Conservation (phyloP, 352 stramenopile genomes). For the Elongisporangium senticosum region DNA sequence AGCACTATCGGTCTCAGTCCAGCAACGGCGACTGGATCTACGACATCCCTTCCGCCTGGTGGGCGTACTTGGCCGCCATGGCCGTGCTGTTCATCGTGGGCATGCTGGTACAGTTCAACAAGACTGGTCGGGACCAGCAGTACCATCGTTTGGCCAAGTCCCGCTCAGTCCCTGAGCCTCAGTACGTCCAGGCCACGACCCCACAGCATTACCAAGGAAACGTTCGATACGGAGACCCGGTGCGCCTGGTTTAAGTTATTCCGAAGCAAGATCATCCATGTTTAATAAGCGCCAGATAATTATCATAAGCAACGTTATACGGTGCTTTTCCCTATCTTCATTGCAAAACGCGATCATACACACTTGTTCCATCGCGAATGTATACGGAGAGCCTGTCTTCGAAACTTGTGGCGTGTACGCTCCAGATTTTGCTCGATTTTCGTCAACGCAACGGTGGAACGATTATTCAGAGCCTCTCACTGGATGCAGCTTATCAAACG, state of each 20-base stretch:
- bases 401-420: not conserved
- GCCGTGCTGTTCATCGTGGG: conserved; percentile 49
- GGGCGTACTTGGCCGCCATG: conserved; percentile 46
- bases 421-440: not conserved
- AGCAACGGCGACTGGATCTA: conserved; percentile 41
- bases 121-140: conserved; percentile 28
- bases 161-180: not conserved
- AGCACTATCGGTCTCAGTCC: conserved; percentile 27
- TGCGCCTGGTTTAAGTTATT: not conserved
- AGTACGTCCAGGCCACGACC: conserved; percentile 3
- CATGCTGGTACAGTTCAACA: conserved; percentile 55
- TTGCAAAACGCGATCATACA: not conserved
- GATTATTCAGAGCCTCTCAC: not conserved
- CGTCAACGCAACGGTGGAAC: not conserved
- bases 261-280: not conserved
- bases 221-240: not conserved
- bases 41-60: conserved; percentile 52
- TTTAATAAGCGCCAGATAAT: not conserved
- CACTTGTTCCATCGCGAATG: not conserved
- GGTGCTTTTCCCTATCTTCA: not conserved
- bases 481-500: not conserved
- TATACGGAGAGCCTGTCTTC: not conserved
- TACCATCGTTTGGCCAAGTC: conserved; percentile 18
- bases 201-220: conserved; percentile 5
- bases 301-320: not conserved